Conservation (phyloP, 306 rosid genomes). For the Parietaria judaica region DNA sequence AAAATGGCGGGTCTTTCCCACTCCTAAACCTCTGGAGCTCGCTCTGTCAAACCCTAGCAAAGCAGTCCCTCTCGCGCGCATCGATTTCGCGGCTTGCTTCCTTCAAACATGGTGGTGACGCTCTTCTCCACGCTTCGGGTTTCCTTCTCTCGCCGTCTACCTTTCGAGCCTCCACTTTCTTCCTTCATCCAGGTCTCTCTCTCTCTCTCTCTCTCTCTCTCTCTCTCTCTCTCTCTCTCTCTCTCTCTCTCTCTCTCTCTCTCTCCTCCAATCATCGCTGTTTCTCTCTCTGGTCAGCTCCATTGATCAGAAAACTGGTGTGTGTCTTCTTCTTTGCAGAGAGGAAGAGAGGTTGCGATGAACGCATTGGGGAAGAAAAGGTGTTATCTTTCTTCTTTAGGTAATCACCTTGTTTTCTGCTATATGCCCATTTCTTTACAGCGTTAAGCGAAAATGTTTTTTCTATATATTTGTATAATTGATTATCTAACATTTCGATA, state of each 20-base stretch:
- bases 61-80: neutral
- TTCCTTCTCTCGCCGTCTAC: neutral
- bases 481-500: too few species aligned
- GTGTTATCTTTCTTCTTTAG: constrained; percentile 34
- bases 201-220: too few species aligned
- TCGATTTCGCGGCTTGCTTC: neutral
- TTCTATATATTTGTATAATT: too few species aligned
- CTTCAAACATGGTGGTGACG: neutral
- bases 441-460: too few species aligned
- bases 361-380: constrained; percentile 25
- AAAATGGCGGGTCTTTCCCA: neutral
- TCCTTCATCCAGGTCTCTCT: neutral
- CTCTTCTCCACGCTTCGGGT: neutral
- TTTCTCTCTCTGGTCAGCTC: too few species aligned
- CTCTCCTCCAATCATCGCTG: too few species aligned
- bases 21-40: neutral
- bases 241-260: too few species aligned
- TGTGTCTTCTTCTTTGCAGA: constrained; percentile 27
- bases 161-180: neutral
- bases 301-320: too few species aligned
- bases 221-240: too few species aligned
- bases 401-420: constrained; percentile 31
- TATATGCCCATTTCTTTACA: too few species aligned
- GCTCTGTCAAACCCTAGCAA: neutral
- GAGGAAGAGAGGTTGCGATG: constrained; percentile 31